phyloP scores from a whole-genome alignment of 1,284 basidiomycete genomes.

The Rhodotorula sp. region DNA sequence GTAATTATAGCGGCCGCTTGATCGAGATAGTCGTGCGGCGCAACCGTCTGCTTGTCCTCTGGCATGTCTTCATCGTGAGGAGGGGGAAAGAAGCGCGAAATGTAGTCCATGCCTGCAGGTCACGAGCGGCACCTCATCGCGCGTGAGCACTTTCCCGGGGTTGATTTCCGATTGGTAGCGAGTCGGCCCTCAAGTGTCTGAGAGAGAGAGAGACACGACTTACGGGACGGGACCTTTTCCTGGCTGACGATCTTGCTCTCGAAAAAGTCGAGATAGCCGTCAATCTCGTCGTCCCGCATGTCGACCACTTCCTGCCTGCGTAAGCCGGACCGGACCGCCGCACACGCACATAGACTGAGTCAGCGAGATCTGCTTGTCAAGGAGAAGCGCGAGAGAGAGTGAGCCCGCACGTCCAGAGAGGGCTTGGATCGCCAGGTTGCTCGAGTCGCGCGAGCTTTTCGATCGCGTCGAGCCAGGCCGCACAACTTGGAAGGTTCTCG shows the following conservation, averaged over 20 bases:
- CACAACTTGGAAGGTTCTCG: constrained; percentile 9
- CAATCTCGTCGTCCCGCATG: constrained; percentile 30
- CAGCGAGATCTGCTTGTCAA: background rate
- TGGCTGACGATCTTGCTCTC: constrained; percentile 29
- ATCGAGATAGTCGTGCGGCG: background rate
- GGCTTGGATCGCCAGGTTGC: constrained; percentile 5
- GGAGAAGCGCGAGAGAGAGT: background rate
- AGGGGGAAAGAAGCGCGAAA: constrained; percentile 22
- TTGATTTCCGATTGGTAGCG: no score
- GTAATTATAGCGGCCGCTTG: background rate
- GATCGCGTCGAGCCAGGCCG: constrained; percentile 25
- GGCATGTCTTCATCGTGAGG: background rate
- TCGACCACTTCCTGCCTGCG: constrained; percentile 26
- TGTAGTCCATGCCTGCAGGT: background rate
- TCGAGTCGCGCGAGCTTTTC: constrained; percentile 7
- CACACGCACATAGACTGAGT: background rate
- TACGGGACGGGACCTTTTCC: constrained; percentile 16
- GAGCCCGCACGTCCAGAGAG: constrained; percentile 22
- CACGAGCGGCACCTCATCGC: no score
- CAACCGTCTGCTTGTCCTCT: no score
- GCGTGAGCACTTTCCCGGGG: no score
- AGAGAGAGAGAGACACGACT: background rate
- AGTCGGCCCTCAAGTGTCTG: no score
- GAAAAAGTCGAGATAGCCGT: constrained; percentile 41
- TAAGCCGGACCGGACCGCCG: background rate